Conservation (phyloP, 2,329 filamentous ascomycete genomes). For the Aspergillus felis region DNA sequence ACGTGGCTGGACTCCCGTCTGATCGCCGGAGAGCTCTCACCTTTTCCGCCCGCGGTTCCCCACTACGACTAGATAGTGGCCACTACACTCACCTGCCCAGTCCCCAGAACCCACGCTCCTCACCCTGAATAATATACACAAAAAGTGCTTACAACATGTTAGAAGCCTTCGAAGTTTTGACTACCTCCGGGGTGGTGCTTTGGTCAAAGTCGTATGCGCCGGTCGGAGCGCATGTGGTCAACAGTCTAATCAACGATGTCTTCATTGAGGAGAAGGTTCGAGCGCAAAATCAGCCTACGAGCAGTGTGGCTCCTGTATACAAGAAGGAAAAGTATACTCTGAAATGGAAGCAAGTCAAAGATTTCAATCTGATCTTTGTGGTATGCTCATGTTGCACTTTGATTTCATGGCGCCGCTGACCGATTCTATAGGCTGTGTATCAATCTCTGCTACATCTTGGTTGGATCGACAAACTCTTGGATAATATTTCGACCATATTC, state of each 20-base stretch:
- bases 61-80: slow-evolving; percentile 11
- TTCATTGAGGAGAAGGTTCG: slow-evolving; percentile 91
- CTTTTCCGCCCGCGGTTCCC: slow-evolving; percentile 19
- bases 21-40: slow-evolving; percentile 19
- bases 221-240: slow-evolving; percentile 78
- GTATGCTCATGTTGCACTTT: slow-evolving; percentile 48
- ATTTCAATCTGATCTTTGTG: slow-evolving; percentile 92
- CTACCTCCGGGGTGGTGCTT: slow-evolving; percentile 91
- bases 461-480: slow-evolving; percentile 95
- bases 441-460: slow-evolving; percentile 90
- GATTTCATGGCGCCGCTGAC: slow-evolving; percentile 12
- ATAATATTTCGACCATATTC: slow-evolving; percentile 91
- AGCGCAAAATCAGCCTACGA: slow-evolving; percentile 53
- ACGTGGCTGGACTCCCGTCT: slow-evolving; percentile 31
- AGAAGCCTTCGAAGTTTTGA: slow-evolving; percentile 94
- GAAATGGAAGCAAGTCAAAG: slow-evolving; percentile 90
- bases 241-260: slow-evolving; percentile 91
- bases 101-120: slow-evolving; percentile 1
- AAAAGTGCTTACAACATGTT: slow-evolving; percentile 59
- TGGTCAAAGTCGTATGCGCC: slow-evolving; percentile 87
- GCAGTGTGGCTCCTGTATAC: slow-evolving; percentile 66
- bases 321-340: slow-evolving; percentile 90
- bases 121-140: not conserved
- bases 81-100: not conserved
- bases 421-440: slow-evolving; percentile 77